Conservation (phyloP, 805 yeast genomes). For the Saccharomyces kudriavzevii region DNA sequence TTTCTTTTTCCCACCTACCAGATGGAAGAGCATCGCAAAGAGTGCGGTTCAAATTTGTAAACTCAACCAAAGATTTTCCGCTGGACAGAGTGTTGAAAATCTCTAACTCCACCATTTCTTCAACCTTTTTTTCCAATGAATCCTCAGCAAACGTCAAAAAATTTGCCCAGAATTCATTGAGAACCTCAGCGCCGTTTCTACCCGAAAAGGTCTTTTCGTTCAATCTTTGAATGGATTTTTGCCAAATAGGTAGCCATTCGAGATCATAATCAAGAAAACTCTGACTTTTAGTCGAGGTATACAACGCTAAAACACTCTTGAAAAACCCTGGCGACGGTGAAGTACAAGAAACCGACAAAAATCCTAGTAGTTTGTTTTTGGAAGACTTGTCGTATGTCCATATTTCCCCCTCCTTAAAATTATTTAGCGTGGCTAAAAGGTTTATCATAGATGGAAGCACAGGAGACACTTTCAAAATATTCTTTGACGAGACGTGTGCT, state of each 20-base stretch:
- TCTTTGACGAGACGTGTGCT: slow-evolving; percentile 27
- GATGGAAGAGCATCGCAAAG: slow-evolving; percentile 15
- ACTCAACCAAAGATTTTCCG: slow-evolving; percentile 11
- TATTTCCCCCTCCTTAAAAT: slow-evolving; percentile 39
- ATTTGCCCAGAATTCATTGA: slow-evolving; percentile 27
- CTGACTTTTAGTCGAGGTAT: slow-evolving; percentile 10
- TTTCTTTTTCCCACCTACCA: slow-evolving; percentile 5
- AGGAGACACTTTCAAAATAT: slow-evolving; percentile 38
- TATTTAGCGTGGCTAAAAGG: slow-evolving; percentile 37
- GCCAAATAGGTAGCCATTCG: slow-evolving; percentile 27
- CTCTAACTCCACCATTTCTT: slow-evolving; percentile 3
- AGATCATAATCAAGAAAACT: slow-evolving; percentile 13
- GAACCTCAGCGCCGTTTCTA: slow-evolving; percentile 26
- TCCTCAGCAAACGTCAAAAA: slow-evolving; percentile 18
- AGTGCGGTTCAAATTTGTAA: slow-evolving; percentile 14
- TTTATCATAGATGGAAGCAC: slow-evolving; percentile 43
- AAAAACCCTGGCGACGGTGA: slow-evolving; percentile 47
- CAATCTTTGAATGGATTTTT: slow-evolving; percentile 21
- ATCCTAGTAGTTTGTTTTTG: slow-evolving; percentile 37
- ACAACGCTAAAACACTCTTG: slow-evolving; percentile 16
- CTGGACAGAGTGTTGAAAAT: slow-evolving; percentile 13
- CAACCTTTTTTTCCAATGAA: neutral
- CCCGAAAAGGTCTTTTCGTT: slow-evolving; percentile 25
- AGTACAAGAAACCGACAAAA: slow-evolving; percentile 47
- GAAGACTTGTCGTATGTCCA: slow-evolving; percentile 49